Percentiles rank a stretch among this genome's conserved stretches.
Evolutionary conservation across 306 rosid species (phyloP).

Genomic region (Argentina anserina): DNA sequence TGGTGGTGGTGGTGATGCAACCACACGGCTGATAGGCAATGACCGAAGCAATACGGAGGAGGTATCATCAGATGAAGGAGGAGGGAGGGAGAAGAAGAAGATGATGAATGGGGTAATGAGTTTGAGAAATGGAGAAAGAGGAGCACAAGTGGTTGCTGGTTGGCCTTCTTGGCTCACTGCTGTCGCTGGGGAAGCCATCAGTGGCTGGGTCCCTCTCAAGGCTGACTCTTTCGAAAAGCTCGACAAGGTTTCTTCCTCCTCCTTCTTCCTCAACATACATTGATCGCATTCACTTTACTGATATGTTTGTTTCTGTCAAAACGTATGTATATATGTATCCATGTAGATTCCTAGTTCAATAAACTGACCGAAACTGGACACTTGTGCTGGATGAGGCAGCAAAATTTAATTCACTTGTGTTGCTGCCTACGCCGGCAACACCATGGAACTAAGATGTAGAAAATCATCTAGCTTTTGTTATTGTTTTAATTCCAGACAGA

Average conservation of each 20-base stretch:
- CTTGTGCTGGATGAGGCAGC: neutral
- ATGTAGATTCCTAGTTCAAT: too few species aligned
- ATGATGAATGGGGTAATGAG: slow-evolving; percentile 23
- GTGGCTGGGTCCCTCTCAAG: slow-evolving; percentile 82
- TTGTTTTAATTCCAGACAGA: neutral
- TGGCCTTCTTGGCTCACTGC: slow-evolving; percentile 92
- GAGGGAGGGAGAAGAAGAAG: slow-evolving; percentile 18
- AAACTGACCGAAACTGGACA: too few species aligned
- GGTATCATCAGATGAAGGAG: slow-evolving; percentile 35
- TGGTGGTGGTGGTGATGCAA: slow-evolving; percentile 34
- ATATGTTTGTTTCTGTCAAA: too few species aligned
- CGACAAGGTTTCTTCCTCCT: slow-evolving; percentile 50
- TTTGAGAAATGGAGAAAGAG: slow-evolving; percentile 50
- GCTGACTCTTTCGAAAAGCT: slow-evolving; percentile 75
- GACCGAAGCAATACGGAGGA: slow-evolving; percentile 14
- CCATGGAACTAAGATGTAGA: neutral
- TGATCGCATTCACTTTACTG: too few species aligned
- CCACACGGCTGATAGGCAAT: slow-evolving; percentile 36
- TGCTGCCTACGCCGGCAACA: neutral
- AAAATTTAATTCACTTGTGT: neutral
- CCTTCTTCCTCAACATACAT: slow-evolving; percentile 6
- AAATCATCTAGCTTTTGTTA: neutral
- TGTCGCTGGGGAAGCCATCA: slow-evolving; percentile 82
- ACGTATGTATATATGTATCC: too few species aligned
- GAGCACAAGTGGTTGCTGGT: slow-evolving; percentile 68